phyloP scores from a whole-genome alignment of 2,329 filamentous ascomycete genomes.

The Aspergillus udagawae region DNA sequence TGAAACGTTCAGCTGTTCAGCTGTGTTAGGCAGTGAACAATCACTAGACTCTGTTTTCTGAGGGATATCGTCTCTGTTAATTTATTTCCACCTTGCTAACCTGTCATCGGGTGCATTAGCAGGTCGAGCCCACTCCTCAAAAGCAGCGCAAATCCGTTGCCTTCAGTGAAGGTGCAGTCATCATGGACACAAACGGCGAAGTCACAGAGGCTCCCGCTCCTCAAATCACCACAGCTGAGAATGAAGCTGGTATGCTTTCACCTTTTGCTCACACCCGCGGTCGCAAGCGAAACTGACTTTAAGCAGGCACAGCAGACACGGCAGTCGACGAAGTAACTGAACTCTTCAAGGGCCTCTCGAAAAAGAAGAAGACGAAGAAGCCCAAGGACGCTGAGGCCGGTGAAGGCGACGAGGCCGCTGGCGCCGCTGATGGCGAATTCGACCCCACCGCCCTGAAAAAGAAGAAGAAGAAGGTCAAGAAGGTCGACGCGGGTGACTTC shows the following conservation, averaged over 20 bases:
- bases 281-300: neutral
- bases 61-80: constrained; percentile 1
- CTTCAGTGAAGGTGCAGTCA: constrained; percentile 80
- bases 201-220: constrained; percentile 72
- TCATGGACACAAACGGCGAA: constrained; percentile 86
- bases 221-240: constrained; percentile 64
- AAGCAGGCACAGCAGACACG: constrained; percentile 45
- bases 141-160: constrained; percentile 90
- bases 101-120: constrained; percentile 29
- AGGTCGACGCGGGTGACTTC: constrained; percentile 60
- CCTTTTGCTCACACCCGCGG: neutral
- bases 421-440: constrained; percentile 56
- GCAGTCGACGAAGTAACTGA: constrained; percentile 63
- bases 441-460: constrained; percentile 70
- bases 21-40: constrained; percentile 1
- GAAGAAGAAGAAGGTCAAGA: constrained; percentile 68
- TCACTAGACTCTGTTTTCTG: neutral
- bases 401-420: constrained; percentile 47
- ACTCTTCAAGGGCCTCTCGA: constrained; percentile 65
- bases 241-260: constrained; percentile 22
- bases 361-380: constrained; percentile 68
- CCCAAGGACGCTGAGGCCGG: constrained; percentile 51
- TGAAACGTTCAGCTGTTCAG: neutral
- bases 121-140: constrained; percentile 49
- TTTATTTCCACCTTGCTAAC: constrained; percentile 25